A percentile compares a stretch with the other conserved stretches of the same genome.
Evolutionary conservation across 139 green algal genomes (phyloP).

Genomic region (Chlamydomonas sp.): DNA sequence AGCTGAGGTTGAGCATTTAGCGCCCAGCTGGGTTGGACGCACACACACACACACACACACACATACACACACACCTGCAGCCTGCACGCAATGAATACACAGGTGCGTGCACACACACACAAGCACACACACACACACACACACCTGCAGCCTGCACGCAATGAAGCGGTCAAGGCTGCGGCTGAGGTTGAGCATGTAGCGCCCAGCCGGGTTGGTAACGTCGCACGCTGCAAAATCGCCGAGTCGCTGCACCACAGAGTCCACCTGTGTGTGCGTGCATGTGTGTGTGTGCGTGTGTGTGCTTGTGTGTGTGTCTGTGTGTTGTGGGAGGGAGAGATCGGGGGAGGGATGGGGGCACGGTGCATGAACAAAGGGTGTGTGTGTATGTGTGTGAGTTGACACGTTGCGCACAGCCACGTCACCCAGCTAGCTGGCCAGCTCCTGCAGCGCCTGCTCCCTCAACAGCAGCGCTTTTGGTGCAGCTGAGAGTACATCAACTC

Average conservation of each 20-base stretch:
- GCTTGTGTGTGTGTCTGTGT: background rate
- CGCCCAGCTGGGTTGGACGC: no score
- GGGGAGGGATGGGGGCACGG: background rate
- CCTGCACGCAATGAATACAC: no score
- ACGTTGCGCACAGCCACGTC: background rate
- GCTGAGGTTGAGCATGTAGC: constrained; percentile 34
- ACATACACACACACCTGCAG: no score
- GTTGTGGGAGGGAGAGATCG: background rate
- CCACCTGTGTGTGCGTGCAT: constrained; percentile 4
- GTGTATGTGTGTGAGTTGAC: background rate
- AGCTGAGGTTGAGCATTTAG: no score
- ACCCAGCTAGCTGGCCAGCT: constrained; percentile 4
- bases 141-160: constrained; percentile 32
- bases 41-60: no score
- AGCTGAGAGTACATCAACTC: no score
- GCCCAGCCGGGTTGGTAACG: constrained; percentile 24
- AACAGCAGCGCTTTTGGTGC: no score
- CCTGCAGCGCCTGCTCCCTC: background rate
- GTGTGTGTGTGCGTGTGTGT: no score
- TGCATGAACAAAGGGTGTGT: background rate
- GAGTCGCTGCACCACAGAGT: constrained; percentile 4
- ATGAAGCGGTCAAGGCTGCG: constrained; percentile 31
- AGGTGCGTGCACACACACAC: no score
- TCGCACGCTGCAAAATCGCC: constrained; percentile 36
- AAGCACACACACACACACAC: no score